Evolutionary conservation across 2,329 filamentous ascomycete genomes (phyloP).

Genomic region (Xylariales sp.): DNA sequence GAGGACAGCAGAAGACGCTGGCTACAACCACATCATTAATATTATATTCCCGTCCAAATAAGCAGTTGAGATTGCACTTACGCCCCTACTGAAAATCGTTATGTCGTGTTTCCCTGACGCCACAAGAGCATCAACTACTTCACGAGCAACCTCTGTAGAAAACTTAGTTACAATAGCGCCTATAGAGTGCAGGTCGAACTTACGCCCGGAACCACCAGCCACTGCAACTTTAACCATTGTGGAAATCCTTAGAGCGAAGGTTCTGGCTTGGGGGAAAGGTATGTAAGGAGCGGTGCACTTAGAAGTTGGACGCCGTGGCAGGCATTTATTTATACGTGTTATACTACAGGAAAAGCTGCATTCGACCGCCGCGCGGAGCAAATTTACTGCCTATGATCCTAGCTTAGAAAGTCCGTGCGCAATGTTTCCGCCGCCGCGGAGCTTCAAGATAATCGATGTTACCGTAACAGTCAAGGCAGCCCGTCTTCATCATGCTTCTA

Average conservation of each 20-base stretch:
- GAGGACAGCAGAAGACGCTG: slow-evolving; percentile 36
- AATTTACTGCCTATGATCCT: neutral
- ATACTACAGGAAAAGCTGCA: neutral
- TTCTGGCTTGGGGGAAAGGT: neutral
- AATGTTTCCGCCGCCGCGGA: slow-evolving; percentile 28
- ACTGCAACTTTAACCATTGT: slow-evolving; percentile 59
- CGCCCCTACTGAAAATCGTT: slow-evolving; percentile 61
- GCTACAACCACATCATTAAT: slow-evolving; percentile 37
- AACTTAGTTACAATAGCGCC: neutral
- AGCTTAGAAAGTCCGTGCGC: neutral
- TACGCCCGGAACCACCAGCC: slow-evolving; percentile 59
- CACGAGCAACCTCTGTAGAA: slow-evolving; percentile 62
- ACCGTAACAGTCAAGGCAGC: neutral
- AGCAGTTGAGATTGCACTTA: slow-evolving; percentile 37
- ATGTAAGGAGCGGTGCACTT: slow-evolving; percentile 44
- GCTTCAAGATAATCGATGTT: neutral
- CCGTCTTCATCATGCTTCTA: neutral
- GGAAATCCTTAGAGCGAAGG: neutral
- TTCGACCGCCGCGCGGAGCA: slow-evolving; percentile 36
- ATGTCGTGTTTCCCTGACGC: slow-evolving; percentile 64
- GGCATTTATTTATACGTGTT: neutral
- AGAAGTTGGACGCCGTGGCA: neutral
- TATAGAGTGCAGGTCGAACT: slow-evolving; percentile 23
- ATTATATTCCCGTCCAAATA: neutral
- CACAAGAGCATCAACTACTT: slow-evolving; percentile 63